These are phyloP conservation scores for Penicillium crustosum DNA, from an alignment of 2,329 filamentous ascomycete genomes.

Conservation along the genomic window DNA sequence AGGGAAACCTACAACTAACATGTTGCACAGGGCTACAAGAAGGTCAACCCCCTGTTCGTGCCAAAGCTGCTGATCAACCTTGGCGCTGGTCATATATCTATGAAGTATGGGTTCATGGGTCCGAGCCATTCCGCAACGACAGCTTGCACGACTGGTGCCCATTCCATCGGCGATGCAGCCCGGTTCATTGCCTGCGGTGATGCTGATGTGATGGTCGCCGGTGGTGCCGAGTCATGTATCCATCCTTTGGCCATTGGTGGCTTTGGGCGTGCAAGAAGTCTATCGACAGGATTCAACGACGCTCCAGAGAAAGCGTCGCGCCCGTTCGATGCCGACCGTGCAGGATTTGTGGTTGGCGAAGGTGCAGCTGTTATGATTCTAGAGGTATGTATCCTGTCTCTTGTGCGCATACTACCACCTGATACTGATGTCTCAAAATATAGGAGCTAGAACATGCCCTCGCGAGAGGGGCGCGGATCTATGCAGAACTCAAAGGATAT, in stretches of 20 bases:
- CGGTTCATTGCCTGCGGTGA: slow-evolving; percentile 89
- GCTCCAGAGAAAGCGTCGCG: slow-evolving; percentile 70
- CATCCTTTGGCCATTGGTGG: slow-evolving; percentile 91
- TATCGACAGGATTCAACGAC: slow-evolving; percentile 79
- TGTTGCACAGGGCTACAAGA: slow-evolving; percentile 72
- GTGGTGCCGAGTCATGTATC: slow-evolving; percentile 91
- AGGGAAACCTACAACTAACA: slow-evolving; percentile 11
- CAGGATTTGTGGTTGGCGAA: slow-evolving; percentile 90
- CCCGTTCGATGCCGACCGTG: slow-evolving; percentile 77
- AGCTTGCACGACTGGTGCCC: slow-evolving; percentile 92
- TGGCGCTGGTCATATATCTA: slow-evolving; percentile 90
- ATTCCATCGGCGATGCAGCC: slow-evolving; percentile 92
- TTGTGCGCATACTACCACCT: not conserved
- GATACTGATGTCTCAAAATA: not conserved
- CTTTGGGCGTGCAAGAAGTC: slow-evolving; percentile 81
- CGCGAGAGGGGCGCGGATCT: slow-evolving; percentile 73
- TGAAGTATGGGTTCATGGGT: slow-evolving; percentile 83
- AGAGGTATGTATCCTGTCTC: slow-evolving; percentile 54
- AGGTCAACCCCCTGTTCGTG: slow-evolving; percentile 90
- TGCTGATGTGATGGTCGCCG: slow-evolving; percentile 94
- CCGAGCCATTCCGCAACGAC: slow-evolving; percentile 93
- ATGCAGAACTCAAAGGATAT: slow-evolving; percentile 87
- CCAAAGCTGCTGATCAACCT: slow-evolving; percentile 92
- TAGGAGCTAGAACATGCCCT: slow-evolving; percentile 83
- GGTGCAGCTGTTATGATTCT: slow-evolving; percentile 84